Evolutionary conservation across 495 filamentous ascomycete species (phyloP).

Genomic region (Schizothecium vesticola): DNA sequence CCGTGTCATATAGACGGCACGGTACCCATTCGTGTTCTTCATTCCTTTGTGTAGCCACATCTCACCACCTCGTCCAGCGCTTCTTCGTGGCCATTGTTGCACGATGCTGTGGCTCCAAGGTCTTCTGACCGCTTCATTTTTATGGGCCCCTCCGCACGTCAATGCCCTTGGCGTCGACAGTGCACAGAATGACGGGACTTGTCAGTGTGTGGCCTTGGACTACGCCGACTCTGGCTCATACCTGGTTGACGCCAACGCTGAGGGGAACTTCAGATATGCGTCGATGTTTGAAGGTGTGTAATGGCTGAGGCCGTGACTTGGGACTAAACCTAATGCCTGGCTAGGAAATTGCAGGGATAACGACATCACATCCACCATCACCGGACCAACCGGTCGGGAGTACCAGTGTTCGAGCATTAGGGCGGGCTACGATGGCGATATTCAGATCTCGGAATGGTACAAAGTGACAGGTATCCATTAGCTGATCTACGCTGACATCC

Average conservation of each 20-base stretch:
- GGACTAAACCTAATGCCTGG: background rate
- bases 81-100: background rate
- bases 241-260: background rate
- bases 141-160: background rate
- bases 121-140: background rate
- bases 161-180: background rate
- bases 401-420: background rate
- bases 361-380: background rate
- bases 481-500: background rate
- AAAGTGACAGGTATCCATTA: background rate
- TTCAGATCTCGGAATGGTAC: background rate
- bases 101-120: background rate
- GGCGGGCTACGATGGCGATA: background rate
- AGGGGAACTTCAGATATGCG: background rate
- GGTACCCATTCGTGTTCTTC: background rate
- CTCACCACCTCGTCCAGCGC: background rate
- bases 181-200: background rate
- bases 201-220: background rate
- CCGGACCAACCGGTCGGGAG: background rate
- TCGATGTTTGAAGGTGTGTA: background rate
- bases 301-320: background rate
- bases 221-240: background rate
- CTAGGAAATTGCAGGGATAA: background rate
- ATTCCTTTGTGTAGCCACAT: background rate
- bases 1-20: background rate